A percentile compares a stretch with the other conserved stretches of the same genome.
Evolutionary conservation across 1,284 basidiomycete species (phyloP).

Genomic region (Malassezia sympodialis): DNA sequence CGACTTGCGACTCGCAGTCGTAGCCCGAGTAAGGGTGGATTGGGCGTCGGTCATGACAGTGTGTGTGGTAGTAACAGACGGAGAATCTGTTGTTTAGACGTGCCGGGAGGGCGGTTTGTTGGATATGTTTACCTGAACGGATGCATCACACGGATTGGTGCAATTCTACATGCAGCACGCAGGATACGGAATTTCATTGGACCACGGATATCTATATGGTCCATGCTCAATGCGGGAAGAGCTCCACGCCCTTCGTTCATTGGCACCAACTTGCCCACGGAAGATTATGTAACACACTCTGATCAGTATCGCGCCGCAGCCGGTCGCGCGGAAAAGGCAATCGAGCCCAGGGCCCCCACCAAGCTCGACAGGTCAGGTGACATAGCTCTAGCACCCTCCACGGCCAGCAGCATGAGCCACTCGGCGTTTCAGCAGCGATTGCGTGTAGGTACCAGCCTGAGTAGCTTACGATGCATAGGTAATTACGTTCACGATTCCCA

Average conservation of each 20-base stretch:
- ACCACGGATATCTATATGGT: constrained; percentile 1
- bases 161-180: background rate
- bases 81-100: background rate
- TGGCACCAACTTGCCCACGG: background rate
- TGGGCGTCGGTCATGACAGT: constrained; percentile 42
- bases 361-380: background rate
- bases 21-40: constrained; percentile 40
- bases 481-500: constrained; percentile 13
- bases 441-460: constrained; percentile 6
- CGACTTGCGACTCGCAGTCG: constrained; percentile 45
- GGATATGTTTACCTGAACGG: background rate
- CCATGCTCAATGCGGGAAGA: background rate
- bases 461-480: constrained; percentile 11
- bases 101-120: background rate
- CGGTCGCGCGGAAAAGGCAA: background rate
- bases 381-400: background rate
- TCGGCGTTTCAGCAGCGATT: constrained; percentile 15
- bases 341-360: background rate
- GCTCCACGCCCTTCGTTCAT: background rate
- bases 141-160: background rate
- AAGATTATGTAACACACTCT: background rate
- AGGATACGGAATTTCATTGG: background rate
- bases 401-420: background rate
- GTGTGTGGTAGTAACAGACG: constrained; percentile 9
- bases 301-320: background rate